These are phyloP conservation scores for Cladosporium velox DNA, from an alignment of 2,329 filamentous ascomycete genomes.

Conservation along the genomic window DNA sequence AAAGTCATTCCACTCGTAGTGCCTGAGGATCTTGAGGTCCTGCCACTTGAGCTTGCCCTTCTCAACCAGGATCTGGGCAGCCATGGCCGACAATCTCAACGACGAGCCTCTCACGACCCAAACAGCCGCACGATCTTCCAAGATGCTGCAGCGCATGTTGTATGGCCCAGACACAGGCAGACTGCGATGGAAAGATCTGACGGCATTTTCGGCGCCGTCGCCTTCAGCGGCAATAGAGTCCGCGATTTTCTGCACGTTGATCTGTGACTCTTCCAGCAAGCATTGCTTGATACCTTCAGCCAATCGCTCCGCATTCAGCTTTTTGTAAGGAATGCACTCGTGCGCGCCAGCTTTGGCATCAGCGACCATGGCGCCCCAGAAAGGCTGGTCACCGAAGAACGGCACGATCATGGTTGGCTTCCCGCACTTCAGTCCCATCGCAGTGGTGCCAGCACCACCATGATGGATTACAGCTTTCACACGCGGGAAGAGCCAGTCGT, in stretches of 20 bases:
- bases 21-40: slow-evolving; percentile 63
- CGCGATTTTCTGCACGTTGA: slow-evolving; percentile 62
- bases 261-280: slow-evolving; percentile 61
- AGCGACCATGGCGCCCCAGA: slow-evolving; percentile 72
- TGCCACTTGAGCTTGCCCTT: slow-evolving; percentile 64
- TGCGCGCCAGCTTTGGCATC: slow-evolving; percentile 64
- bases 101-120: slow-evolving; percentile 66
- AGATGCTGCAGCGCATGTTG: slow-evolving; percentile 66
- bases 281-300: slow-evolving; percentile 71
- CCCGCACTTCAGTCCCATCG: slow-evolving; percentile 70
- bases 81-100: slow-evolving; percentile 62
- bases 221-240: slow-evolving; percentile 64
- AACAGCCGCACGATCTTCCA: slow-evolving; percentile 63
- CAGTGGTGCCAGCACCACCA: slow-evolving; percentile 72
- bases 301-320: slow-evolving; percentile 62
- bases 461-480: slow-evolving; percentile 60
- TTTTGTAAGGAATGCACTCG: slow-evolving; percentile 67
- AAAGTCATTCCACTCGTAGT: slow-evolving; percentile 76
- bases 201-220: slow-evolving; percentile 70
- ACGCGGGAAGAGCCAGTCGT: slow-evolving; percentile 61
- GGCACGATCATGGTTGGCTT: slow-evolving; percentile 75
- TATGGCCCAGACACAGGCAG: slow-evolving; percentile 50
- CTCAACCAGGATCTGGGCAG: slow-evolving; percentile 65
- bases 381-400: slow-evolving; percentile 78
- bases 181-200: slow-evolving; percentile 65